Evolutionary conservation across 2,329 filamentous ascomycete genomes (phyloP).

Genomic region (Cephalotrichum gorgonifer): DNA sequence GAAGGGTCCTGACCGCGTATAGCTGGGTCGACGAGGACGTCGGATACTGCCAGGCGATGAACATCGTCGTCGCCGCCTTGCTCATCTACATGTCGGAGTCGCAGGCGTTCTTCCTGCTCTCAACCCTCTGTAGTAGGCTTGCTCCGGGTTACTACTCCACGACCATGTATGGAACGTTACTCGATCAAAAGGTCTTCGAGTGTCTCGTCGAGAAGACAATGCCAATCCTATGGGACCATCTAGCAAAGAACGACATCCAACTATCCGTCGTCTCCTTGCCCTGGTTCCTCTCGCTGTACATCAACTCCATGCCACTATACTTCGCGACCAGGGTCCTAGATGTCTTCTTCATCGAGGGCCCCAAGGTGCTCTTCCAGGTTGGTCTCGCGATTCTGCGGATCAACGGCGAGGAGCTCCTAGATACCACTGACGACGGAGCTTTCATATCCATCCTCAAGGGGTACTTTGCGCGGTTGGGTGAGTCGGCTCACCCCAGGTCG

Average conservation of each 20-base stretch:
- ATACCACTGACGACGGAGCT: slow-evolving; percentile 86
- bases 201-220: slow-evolving; percentile 97
- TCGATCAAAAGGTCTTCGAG: slow-evolving; percentile 96
- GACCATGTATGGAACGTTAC: slow-evolving; percentile 96
- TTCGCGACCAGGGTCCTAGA: slow-evolving; percentile 95
- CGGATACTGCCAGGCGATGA: slow-evolving; percentile 99
- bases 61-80: slow-evolving; percentile 95
- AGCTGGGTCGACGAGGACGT: slow-evolving; percentile 95
- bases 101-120: slow-evolving; percentile 91
- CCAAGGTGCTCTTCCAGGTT: slow-evolving; percentile 94
- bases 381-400: slow-evolving; percentile 93
- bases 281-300: slow-evolving; percentile 96
- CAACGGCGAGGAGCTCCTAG: slow-evolving; percentile 90
- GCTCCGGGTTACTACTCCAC: slow-evolving; percentile 96
- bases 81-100: slow-evolving; percentile 97
- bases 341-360: slow-evolving; percentile 96
- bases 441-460: slow-evolving; percentile 95
- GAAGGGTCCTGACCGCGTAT: slow-evolving; percentile 89
- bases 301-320: slow-evolving; percentile 98
- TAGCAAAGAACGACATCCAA: slow-evolving; percentile 95
- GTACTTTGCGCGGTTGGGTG: slow-evolving; percentile 87
- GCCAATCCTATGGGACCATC: slow-evolving; percentile 95
- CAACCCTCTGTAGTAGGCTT: slow-evolving; percentile 81
- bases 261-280: slow-evolving; percentile 93
- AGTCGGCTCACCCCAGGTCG: slow-evolving; percentile 90